Evolutionary conservation across 2,329 filamentous ascomycete genomes (phyloP).

Genomic region (Fusarium sp.): DNA sequence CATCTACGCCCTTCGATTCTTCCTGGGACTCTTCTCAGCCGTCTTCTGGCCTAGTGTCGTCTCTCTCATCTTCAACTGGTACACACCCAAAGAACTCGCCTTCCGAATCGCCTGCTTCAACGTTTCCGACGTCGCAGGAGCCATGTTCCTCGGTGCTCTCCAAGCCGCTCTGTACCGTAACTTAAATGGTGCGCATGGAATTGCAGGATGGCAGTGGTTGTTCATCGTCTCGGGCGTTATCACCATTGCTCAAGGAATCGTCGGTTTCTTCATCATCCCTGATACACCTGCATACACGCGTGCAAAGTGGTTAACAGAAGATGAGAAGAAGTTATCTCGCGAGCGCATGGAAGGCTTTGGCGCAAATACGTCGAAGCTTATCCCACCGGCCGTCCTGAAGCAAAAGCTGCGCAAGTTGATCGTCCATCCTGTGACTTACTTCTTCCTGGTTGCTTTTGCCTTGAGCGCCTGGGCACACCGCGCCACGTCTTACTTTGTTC

Average conservation of each 20-base stretch:
- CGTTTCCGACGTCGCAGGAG: slow-evolving; percentile 58
- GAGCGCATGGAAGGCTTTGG: slow-evolving; percentile 48
- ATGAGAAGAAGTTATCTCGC: slow-evolving; percentile 46
- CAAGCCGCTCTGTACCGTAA: slow-evolving; percentile 57
- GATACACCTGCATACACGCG: slow-evolving; percentile 50
- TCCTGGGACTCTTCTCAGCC: slow-evolving; percentile 56
- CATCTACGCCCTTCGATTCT: slow-evolving; percentile 58
- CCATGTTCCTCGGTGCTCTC: slow-evolving; percentile 59
- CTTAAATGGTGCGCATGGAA: slow-evolving; percentile 56
- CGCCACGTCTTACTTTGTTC: slow-evolving; percentile 52
- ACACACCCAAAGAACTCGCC: slow-evolving; percentile 57
- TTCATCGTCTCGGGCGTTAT: slow-evolving; percentile 60
- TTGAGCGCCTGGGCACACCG: slow-evolving; percentile 49
- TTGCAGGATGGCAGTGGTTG: slow-evolving; percentile 61
- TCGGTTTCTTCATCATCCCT: slow-evolving; percentile 55
- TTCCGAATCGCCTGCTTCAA: slow-evolving; percentile 59
- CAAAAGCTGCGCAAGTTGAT: slow-evolving; percentile 47
- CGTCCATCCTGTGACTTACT: slow-evolving; percentile 49
- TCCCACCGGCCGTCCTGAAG: slow-evolving; percentile 42
- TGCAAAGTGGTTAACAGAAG: slow-evolving; percentile 47
- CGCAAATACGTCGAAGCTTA: slow-evolving; percentile 48
- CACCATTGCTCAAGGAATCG: slow-evolving; percentile 57
- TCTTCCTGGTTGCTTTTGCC: slow-evolving; percentile 49
- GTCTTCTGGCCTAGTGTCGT: slow-evolving; percentile 56
- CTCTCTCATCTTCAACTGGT: slow-evolving; percentile 59